phyloP scores from a whole-genome alignment of 352 stramenopile genomes.

The Globisporangium sylvaticum region DNA sequence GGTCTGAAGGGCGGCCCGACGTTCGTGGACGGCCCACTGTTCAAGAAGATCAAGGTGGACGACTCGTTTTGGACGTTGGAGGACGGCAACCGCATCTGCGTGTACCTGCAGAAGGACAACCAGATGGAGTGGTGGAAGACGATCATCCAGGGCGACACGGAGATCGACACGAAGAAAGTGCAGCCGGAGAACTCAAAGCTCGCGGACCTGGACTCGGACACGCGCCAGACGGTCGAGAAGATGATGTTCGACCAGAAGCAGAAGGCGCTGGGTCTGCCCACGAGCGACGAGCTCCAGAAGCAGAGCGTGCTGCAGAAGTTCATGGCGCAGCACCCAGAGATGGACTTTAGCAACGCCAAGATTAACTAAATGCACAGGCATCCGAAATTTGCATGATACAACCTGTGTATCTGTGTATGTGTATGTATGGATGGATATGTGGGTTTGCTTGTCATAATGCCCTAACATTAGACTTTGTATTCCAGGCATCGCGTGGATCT shows the following conservation, averaged over 20 bases:
- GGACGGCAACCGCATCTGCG: slow-evolving; percentile 81
- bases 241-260: slow-evolving; percentile 99
- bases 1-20: slow-evolving; percentile 67
- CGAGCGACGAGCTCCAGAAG: slow-evolving; percentile 97
- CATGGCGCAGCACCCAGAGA: slow-evolving; percentile 98
- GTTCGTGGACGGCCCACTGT: slow-evolving; percentile 90
- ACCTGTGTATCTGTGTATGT: background rate
- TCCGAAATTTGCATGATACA: background rate
- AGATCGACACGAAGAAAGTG: slow-evolving; percentile 98
- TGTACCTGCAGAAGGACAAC: slow-evolving; percentile 98
- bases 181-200: slow-evolving; percentile 99
- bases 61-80: slow-evolving; percentile 99
- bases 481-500: background rate
- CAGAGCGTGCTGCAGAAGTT: slow-evolving; percentile 98
- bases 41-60: slow-evolving; percentile 96
- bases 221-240: slow-evolving; percentile 98
- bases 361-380: slow-evolving; percentile 70
- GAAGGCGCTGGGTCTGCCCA: slow-evolving; percentile 96
- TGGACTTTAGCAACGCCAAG: slow-evolving; percentile 99
- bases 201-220: slow-evolving; percentile 97
- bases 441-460: background rate
- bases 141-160: slow-evolving; percentile 91
- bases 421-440: background rate
- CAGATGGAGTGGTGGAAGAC: slow-evolving; percentile 99
- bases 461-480: slow-evolving; percentile 10